Evolutionary conservation across 73 alveolate species (phyloP).

Genomic region (Stentor roeselii): DNA sequence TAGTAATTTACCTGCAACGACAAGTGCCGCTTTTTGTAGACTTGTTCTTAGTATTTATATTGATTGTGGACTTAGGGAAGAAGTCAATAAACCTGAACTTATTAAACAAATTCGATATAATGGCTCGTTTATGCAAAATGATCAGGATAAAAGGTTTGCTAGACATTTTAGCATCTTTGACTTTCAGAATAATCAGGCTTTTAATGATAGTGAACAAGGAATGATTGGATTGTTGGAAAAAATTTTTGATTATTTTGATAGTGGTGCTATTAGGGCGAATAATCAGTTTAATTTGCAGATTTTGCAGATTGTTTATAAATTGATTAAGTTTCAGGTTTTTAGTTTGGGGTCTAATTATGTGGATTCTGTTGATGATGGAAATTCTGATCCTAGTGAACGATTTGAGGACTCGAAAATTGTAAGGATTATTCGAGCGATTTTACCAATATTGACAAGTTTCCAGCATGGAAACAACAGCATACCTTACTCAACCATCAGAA

Average conservation of each 20-base stretch:
- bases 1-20: not conserved
- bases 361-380: not conserved
- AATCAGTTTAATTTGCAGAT: not conserved
- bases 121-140: not conserved
- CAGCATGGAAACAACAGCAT: not conserved
- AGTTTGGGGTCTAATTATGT: not conserved
- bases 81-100: constrained; percentile 41
- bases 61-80: constrained; percentile 38
- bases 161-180: not conserved
- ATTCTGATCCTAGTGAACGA: not conserved
- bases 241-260: not conserved
- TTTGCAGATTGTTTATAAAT: not conserved
- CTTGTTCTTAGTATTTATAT: constrained; percentile 35
- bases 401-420: not conserved
- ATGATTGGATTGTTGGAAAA: not conserved
- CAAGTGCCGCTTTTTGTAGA: constrained; percentile 45
- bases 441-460: not conserved
- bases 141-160: not conserved
- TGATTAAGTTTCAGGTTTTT: not conserved
- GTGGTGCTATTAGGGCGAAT: not conserved
- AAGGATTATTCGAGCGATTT: not conserved
- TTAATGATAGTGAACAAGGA: not conserved
- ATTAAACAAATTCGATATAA: constrained; percentile 14
- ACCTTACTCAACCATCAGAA: not conserved
- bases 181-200: not conserved